Conservation (phyloP, 225 moss, liverwort and hornwort species). For the Physcomitrium patens region DNA sequence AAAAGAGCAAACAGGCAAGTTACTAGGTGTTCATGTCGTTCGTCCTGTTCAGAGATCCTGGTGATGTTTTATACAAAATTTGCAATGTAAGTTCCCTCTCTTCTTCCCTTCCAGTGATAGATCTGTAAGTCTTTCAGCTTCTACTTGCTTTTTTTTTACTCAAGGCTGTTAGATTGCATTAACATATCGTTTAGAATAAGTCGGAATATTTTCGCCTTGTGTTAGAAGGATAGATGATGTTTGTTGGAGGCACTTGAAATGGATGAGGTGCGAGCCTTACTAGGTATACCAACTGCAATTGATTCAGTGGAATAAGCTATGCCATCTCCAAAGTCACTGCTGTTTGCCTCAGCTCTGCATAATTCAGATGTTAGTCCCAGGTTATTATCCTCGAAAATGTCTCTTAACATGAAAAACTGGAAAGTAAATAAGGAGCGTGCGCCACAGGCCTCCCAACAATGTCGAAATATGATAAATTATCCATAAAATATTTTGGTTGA, state of each 20-base stretch:
- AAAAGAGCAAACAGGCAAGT: slow-evolving; percentile 67
- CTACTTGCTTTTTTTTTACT: slow-evolving; percentile 17
- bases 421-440: too few species aligned
- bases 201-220: slow-evolving; percentile 17
- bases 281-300: slow-evolving; percentile 79
- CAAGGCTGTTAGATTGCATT: slow-evolving; percentile 17
- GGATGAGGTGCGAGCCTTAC: slow-evolving; percentile 74
- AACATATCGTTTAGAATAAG: slow-evolving; percentile 4
- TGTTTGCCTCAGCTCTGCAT: slow-evolving; percentile 56
- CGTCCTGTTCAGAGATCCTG: slow-evolving; percentile 63
- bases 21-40: slow-evolving; percentile 74
- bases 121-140: slow-evolving; percentile 17
- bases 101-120: slow-evolving; percentile 17
- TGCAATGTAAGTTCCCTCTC: slow-evolving; percentile 56
- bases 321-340: slow-evolving; percentile 71
- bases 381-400: not conserved
- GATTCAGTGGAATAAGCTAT: slow-evolving; percentile 71
- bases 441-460: too few species aligned
- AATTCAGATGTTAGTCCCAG: slow-evolving; percentile 75
- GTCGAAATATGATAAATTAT: too few species aligned
- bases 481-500: too few species aligned
- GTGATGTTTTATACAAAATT: slow-evolving; percentile 58
- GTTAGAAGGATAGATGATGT: slow-evolving; percentile 24
- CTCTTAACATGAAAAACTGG: not conserved
- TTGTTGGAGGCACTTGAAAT: slow-evolving; percentile 66